A percentile compares a stretch with the other conserved stretches of the same genome.
Conservation (phyloP, 2,329 filamentous ascomycete genomes). For the Grosmannia clavigera region DNA sequence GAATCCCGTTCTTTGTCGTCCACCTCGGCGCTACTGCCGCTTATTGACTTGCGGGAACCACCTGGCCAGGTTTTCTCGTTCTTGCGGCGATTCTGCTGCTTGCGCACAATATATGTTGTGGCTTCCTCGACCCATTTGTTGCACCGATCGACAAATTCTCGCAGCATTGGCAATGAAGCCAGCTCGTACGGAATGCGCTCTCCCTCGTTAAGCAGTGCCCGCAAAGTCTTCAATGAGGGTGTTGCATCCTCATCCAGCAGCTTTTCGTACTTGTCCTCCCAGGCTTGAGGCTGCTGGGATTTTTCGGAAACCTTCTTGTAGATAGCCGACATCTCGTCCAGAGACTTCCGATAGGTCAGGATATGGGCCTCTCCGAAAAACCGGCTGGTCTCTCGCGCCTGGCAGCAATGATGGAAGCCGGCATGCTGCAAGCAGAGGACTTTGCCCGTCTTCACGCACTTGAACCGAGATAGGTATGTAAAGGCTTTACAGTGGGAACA, state of each 20-base stretch:
- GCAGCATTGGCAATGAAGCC: conserved; percentile 67
- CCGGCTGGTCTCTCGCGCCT: conserved; percentile 52
- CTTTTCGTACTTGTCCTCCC: conserved; percentile 82
- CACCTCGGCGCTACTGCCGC: conserved; percentile 30
- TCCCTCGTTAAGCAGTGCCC: conserved; percentile 77
- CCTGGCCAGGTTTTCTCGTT: conserved; percentile 80
- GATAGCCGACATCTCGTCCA: conserved; percentile 53
- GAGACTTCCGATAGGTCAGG: conserved; percentile 64
- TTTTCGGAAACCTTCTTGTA: conserved; percentile 76
- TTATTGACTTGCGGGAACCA: conserved; percentile 25
- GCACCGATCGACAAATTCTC: conserved; percentile 86
- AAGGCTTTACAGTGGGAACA: conserved; percentile 89
- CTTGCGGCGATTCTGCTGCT: conserved; percentile 94
- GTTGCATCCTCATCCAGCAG: conserved; percentile 71
- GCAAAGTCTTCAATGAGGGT: conserved; percentile 75
- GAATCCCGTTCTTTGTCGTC: conserved; percentile 81
- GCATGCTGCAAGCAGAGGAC: conserved; percentile 74
- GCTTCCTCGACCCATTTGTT: conserved; percentile 98
- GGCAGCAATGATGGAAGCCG: conserved; percentile 70
- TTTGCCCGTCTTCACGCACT: conserved; percentile 71
- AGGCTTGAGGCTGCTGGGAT: conserved; percentile 70
- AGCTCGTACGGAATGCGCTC: conserved; percentile 92
- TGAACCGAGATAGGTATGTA: conserved; percentile 80
- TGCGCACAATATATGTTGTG: conserved; percentile 88
- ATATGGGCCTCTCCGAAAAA: conserved; percentile 58